Evolutionary conservation across 2,329 filamentous ascomycete species (phyloP).

Genomic region (Aureobasidium sp.): DNA sequence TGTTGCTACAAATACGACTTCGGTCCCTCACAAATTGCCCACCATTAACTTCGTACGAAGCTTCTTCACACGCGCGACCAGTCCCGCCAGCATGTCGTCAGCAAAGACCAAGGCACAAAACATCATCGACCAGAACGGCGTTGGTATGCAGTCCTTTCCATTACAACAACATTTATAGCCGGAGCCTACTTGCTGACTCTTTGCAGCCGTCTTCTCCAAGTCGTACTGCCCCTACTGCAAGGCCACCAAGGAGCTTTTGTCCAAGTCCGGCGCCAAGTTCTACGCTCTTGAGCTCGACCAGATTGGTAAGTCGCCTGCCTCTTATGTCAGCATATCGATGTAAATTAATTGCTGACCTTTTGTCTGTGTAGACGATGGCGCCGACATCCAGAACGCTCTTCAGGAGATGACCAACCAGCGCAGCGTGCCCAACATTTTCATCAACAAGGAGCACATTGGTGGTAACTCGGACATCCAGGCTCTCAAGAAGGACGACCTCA

Average conservation of each 20-base stretch:
- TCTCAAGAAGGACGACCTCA: conserved; percentile 18
- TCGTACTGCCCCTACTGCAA: conserved; percentile 92
- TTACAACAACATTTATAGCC: not conserved
- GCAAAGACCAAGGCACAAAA: conserved; percentile 75
- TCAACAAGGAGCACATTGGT: conserved; percentile 83
- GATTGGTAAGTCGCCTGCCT: conserved; percentile 53
- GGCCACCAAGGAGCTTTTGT: conserved; percentile 68
- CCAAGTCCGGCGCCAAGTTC: conserved; percentile 63
- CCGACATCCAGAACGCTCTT: conserved; percentile 76
- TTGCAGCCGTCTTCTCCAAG: conserved; percentile 86
- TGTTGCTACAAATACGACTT: not conserved
- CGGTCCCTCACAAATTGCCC: conserved; percentile 24
- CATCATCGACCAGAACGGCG: conserved; percentile 83
- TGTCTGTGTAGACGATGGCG: conserved; percentile 61
- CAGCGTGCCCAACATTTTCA: conserved; percentile 95
- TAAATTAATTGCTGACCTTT: not conserved
- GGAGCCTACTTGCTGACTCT: not conserved
- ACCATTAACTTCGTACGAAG: conserved; percentile 63
- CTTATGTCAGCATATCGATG: not conserved
- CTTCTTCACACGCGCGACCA: conserved; percentile 58
- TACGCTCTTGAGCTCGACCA: conserved; percentile 77
- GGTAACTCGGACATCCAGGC: conserved; percentile 85
- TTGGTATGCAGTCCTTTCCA: conserved; percentile 52
- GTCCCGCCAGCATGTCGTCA: conserved; percentile 67
- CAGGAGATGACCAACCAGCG: conserved; percentile 72